phyloP scores from a whole-genome alignment of 2,329 filamentous ascomycete species.

The Curvularia eragrostidis region DNA sequence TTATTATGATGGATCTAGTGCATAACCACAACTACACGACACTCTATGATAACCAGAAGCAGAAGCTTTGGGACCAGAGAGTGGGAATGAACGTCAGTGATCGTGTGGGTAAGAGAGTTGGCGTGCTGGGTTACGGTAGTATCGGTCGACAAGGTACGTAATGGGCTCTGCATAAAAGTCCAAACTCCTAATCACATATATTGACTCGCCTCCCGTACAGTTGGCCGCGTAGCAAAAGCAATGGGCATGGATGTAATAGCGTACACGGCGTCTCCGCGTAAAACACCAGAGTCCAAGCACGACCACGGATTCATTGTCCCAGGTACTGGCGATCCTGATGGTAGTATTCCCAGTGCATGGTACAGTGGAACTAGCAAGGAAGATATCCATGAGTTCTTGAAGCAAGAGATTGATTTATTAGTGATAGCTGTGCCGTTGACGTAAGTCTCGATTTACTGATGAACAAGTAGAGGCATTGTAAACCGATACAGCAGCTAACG shows the following conservation, averaged over 20 bases:
- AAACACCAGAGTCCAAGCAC: conserved; percentile 67
- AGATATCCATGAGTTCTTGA: conserved; percentile 61
- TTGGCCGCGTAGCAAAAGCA: conserved; percentile 65
- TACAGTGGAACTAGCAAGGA: conserved; percentile 62
- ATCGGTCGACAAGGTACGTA: conserved; percentile 65
- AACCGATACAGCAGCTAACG: neutral
- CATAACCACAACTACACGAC: conserved; percentile 61
- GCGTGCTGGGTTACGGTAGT: conserved; percentile 67
- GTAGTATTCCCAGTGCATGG: conserved; percentile 62
- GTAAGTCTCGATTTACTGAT: conserved; percentile 26
- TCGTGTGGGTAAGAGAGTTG: conserved; percentile 64
- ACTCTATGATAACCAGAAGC: conserved; percentile 65
- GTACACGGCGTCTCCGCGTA: conserved; percentile 74
- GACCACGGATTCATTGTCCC: conserved; percentile 73
- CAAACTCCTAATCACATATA: neutral
- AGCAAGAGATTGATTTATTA: conserved; percentile 63
- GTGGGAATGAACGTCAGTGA: conserved; percentile 56
- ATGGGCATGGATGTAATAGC: conserved; percentile 76
- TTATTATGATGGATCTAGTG: conserved; percentile 67
- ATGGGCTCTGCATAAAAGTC: neutral
- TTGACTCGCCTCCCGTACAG: conserved; percentile 34
- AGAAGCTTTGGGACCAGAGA: conserved; percentile 59
- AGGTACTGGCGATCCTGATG: conserved; percentile 68
- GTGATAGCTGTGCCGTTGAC: conserved; percentile 66
- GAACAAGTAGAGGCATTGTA: neutral